A percentile compares a stretch with the other conserved stretches of the same genome.
These are phyloP conservation scores for Rhododendron ferrugineum DNA, from an alignment of 148 eudicot genomes.

Conservation along the genomic window DNA sequence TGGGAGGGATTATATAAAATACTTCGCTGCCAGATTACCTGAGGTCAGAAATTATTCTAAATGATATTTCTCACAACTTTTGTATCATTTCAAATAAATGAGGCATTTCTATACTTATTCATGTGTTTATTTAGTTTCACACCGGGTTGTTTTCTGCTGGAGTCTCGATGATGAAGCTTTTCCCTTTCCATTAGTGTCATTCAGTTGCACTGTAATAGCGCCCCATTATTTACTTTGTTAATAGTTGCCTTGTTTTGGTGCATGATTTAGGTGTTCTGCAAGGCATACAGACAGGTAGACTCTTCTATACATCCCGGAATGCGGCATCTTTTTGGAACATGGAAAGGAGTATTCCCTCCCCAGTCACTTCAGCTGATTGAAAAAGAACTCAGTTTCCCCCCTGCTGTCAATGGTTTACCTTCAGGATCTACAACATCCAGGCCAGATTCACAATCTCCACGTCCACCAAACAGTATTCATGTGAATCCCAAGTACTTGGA, in stretches of 20 bases:
- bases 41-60: slow-evolving; percentile 61
- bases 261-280: slow-evolving; percentile 79
- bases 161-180: not conserved
- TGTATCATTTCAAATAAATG: not conserved
- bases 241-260: slow-evolving; percentile 9
- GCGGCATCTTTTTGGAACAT: slow-evolving; percentile 96
- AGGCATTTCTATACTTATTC: not conserved
- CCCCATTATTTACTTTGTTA: not conserved
- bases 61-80: not conserved
- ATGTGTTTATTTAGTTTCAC: not conserved
- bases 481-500: slow-evolving; percentile 94
- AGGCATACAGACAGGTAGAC: slow-evolving; percentile 86
- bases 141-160: not conserved
- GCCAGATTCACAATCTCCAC: slow-evolving; percentile 62
- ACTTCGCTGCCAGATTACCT: slow-evolving; percentile 75
- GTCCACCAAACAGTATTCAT: slow-evolving; percentile 80
- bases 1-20: slow-evolving; percentile 89
- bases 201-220: not conserved
- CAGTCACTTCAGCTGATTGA: slow-evolving; percentile 85
- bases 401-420: slow-evolving; percentile 63
- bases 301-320: slow-evolving; percentile 64
- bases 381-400: slow-evolving; percentile 68
- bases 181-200: not conserved
- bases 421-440: slow-evolving; percentile 51
- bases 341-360: slow-evolving; percentile 95